Percentiles rank a stretch among this genome's conserved stretches.
Conservation (phyloP, 106 monocot genomes). For the Dactylorhiza incarnata region DNA sequence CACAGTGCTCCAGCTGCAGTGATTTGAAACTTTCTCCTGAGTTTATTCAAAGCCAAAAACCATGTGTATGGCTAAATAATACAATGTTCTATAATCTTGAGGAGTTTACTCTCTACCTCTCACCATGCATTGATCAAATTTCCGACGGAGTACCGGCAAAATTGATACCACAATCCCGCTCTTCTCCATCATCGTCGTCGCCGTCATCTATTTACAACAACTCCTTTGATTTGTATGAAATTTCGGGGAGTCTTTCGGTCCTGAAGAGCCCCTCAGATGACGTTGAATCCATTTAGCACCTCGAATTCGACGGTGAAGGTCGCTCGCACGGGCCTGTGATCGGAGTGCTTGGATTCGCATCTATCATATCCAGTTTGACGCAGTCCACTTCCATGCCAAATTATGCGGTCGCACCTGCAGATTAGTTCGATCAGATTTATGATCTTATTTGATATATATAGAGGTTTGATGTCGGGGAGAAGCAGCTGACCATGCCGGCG, state of each 20-base stretch:
- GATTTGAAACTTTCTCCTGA: too few species aligned
- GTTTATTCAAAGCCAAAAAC: too few species aligned
- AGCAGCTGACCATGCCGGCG: slow-evolving; percentile 41
- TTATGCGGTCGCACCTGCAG: slow-evolving; percentile 52
- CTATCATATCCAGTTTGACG: slow-evolving; percentile 31
- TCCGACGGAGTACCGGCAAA: too few species aligned
- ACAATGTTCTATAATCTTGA: too few species aligned
- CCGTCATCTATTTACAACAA: background rate
- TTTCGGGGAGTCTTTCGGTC: slow-evolving; percentile 15
- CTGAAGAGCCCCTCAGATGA: slow-evolving; percentile 21
- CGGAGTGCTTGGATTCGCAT: slow-evolving; percentile 34
- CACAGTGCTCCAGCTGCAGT: too few species aligned
- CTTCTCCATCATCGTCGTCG: background rate
- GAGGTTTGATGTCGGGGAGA: background rate
- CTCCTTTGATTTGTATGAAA: background rate
- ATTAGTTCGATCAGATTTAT: background rate
- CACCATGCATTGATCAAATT: too few species aligned
- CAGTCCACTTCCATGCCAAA: slow-evolving; percentile 34
- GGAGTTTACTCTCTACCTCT: too few species aligned
- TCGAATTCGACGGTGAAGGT: slow-evolving; percentile 26
- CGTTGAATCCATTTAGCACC: background rate
- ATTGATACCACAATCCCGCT: too few species aligned
- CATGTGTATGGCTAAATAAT: too few species aligned
- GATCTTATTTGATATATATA: background rate
- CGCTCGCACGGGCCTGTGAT: slow-evolving; percentile 43